A percentile compares a stretch with the other conserved stretches of the same genome.
phyloP scores from a whole-genome alignment of 2,329 filamentous ascomycete species.

The Penicillium aurantiogriseum region DNA sequence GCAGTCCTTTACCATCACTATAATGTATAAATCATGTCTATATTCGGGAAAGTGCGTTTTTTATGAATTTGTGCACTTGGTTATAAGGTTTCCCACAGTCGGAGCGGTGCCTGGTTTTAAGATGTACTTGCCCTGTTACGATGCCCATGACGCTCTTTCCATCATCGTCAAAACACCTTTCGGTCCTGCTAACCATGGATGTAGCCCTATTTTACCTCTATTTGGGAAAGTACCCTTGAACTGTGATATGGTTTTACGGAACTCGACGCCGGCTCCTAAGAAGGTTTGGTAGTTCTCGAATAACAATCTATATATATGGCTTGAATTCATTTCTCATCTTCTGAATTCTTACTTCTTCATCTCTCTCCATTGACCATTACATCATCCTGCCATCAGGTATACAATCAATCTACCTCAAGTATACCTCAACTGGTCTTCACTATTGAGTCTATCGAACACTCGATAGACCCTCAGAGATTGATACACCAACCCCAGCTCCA shows the following conservation, averaged over 20 bases:
- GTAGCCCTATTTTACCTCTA: background rate
- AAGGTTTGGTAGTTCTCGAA: background rate
- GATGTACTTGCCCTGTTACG: background rate
- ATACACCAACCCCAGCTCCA: background rate
- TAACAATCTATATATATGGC: background rate
- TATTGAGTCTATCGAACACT: background rate
- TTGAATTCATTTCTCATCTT: background rate
- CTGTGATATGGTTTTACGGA: background rate
- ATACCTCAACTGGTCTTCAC: background rate
- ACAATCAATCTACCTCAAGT: background rate
- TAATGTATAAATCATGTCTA: background rate
- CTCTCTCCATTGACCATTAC: background rate
- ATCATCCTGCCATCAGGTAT: background rate
- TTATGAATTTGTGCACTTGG: too few species aligned
- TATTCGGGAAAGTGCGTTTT: background rate
- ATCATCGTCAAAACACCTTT: background rate
- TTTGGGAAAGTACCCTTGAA: background rate
- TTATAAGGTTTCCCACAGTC: background rate
- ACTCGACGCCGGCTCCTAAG: background rate
- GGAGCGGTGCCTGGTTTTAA: background rate
- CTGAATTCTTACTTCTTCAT: conserved; percentile 1
- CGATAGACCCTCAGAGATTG: background rate
- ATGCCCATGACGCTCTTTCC: background rate
- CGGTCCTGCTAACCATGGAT: background rate
- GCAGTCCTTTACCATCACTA: background rate